phyloP scores from a whole-genome alignment of 1,139 yeast species.

The Zhuliangozyma blackwelliae region DNA sequence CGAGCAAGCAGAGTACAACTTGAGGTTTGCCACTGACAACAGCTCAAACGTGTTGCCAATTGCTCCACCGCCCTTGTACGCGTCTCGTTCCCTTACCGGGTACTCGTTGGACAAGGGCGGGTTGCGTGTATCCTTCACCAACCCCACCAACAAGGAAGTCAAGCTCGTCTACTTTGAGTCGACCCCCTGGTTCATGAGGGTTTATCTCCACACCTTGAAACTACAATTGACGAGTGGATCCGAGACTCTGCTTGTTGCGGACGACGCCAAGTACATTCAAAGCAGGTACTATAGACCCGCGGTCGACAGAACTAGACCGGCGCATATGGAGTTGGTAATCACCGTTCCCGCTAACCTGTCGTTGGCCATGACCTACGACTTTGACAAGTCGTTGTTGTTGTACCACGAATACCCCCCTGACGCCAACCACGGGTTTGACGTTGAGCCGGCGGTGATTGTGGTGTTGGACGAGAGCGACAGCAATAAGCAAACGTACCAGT shows the following conservation, averaged over 20 bases:
- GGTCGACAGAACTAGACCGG: slow-evolving; percentile 73
- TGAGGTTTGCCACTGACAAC: slow-evolving; percentile 24
- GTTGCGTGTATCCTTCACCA: slow-evolving; percentile 68
- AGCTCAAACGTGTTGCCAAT: slow-evolving; percentile 18
- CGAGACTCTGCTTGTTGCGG: slow-evolving; percentile 13
- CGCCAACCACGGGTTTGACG: slow-evolving; percentile 96
- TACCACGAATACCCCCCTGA: slow-evolving; percentile 97
- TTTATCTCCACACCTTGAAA: slow-evolving; percentile 68
- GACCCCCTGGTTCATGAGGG: slow-evolving; percentile 90
- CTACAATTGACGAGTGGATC: slow-evolving; percentile 15
- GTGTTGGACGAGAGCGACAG: slow-evolving; percentile 28
- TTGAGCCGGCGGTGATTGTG: slow-evolving; percentile 82
- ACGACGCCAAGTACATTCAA: slow-evolving; percentile 26
- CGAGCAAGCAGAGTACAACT: slow-evolving; percentile 31
- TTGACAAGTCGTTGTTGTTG: slow-evolving; percentile 80
- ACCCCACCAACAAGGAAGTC: slow-evolving; percentile 51
- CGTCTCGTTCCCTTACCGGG: slow-evolving; percentile 86
- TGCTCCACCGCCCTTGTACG: slow-evolving; percentile 59
- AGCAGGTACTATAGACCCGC: slow-evolving; percentile 71
- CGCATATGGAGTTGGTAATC: slow-evolving; percentile 72
- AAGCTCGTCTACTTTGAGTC: slow-evolving; percentile 69
- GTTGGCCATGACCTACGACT: slow-evolving; percentile 65
- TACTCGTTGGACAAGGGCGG: slow-evolving; percentile 92
- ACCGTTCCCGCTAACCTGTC: slow-evolving; percentile 61
- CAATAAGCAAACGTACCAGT: slow-evolving; percentile 39